Conservation (phyloP, 805 yeast genomes). For the Metschnikowia peoriensis region DNA sequence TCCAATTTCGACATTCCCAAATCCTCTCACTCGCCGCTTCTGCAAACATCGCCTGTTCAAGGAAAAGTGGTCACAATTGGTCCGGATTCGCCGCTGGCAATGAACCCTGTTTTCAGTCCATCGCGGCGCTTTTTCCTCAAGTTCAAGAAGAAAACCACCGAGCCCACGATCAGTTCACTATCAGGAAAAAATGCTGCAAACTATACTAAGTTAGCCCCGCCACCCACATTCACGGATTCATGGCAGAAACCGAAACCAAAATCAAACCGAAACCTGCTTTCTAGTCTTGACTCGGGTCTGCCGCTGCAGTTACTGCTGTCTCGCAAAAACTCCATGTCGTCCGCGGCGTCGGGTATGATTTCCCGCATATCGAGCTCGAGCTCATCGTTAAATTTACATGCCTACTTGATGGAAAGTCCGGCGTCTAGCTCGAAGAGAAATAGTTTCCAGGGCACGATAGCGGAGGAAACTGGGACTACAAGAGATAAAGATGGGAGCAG, state of each 20-base stretch:
- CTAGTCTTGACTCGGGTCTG: conserved; percentile 12
- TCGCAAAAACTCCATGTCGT: conserved; percentile 28
- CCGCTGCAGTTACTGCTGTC: conserved; percentile 10
- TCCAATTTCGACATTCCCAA: conserved; percentile 12
- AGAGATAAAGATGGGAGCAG: neutral
- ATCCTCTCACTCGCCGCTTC: conserved; percentile 4
- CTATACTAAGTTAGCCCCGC: conserved; percentile 35
- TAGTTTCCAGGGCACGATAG: conserved; percentile 1
- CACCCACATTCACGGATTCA: conserved; percentile 29
- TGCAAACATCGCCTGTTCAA: neutral
- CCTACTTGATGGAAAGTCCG: conserved; percentile 39
- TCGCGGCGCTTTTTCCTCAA: conserved; percentile 34
- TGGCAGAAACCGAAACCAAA: conserved; percentile 9
- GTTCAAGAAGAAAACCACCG: conserved; percentile 21
- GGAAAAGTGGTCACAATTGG: conserved; percentile 35
- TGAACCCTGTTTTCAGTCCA: conserved; percentile 37
- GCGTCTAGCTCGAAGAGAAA: conserved; percentile 3
- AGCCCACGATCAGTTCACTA: conserved; percentile 33
- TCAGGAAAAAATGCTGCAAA: conserved; percentile 17
- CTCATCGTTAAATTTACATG: conserved; percentile 41
- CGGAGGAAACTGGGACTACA: neutral
- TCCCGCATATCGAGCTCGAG: conserved; percentile 38
- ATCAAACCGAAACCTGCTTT: conserved; percentile 11
- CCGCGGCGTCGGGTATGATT: conserved; percentile 25
- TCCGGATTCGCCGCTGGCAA: conserved; percentile 36